Evolutionary conservation across 2,329 filamentous ascomycete genomes (phyloP), one percentile per base, ranked within the genome.

Genomic region (Xylaria multiplex): DNA sequence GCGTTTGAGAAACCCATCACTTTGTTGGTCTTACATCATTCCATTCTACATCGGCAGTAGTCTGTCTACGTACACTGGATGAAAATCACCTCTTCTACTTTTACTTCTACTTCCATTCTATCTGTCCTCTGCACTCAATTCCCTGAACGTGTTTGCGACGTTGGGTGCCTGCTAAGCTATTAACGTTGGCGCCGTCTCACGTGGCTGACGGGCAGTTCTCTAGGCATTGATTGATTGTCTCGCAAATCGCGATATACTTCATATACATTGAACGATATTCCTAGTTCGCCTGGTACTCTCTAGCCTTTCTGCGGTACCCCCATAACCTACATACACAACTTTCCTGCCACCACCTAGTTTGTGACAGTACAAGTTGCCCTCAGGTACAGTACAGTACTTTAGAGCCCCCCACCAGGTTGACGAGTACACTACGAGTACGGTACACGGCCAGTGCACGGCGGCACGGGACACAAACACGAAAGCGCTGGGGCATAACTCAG

Each of bases 1-100:
- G 22, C 61, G 59, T 62, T 58, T 58, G 42, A 49, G 52, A 56
- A 52, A 40, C 11, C 48, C 49, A 13, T 43, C 52, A 45, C 45
- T 55, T 63, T 61, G 59, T 59, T 69, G 62, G 65, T 61, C 65
- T 64, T 67, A 62, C 65, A 67, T 67, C 59, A 69, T 67, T 67
- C 48, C 58, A 58, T 57, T 53, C 46, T 57, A 40, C 35, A 45
- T 61, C 37, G 24, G 19, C 56, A 37, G 60, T 48, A 58, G 49
- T 52, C 45, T 49, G 43, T 49, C 32, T 54, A 32, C 50, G 22
- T 50, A 37, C 32, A 35, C 6, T 35, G 19, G 40, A 52, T 14
- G 50, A 45, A 54, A 48, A 57, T 60, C 35, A 27, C 42, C 43
- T 43, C 30, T 48, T 46, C 40, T 24, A 24, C 35, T 64, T 42